Evolutionary conservation across 73 alveolate species (phyloP).

Genomic region (Chromera velia): DNA sequence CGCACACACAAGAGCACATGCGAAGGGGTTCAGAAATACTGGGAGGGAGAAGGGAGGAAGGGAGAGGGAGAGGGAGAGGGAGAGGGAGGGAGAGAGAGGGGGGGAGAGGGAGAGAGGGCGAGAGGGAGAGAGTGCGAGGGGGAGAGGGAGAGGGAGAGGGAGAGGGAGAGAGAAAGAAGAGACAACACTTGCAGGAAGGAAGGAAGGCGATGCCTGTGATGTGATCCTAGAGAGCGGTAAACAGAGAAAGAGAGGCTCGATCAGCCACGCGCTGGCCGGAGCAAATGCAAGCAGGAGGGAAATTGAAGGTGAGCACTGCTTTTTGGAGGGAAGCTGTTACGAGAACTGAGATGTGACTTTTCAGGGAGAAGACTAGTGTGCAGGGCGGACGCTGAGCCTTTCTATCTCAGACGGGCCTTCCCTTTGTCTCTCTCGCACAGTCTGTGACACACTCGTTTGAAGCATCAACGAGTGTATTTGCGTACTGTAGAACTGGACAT

Average conservation of each 20-base stretch:
- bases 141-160: not conserved
- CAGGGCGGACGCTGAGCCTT: not conserved
- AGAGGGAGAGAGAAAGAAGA: not conserved
- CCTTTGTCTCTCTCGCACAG: not conserved
- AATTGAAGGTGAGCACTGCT: no score
- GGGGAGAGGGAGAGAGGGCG: not conserved
- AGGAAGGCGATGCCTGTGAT: no score
- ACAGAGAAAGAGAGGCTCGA: not conserved
- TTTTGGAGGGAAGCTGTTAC: no score
- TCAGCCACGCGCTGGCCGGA: no score
- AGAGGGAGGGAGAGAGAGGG: not conserved
- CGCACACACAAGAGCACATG: not conserved
- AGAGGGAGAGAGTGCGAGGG: not conserved
- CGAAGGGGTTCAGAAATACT: not conserved
- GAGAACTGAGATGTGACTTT: no score
- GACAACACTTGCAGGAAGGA: not conserved
- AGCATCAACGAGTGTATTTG: not conserved
- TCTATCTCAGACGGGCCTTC: not conserved
- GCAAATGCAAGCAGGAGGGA: no score
- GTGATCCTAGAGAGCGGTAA: not conserved
- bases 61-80: not conserved
- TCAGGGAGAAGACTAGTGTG: not conserved
- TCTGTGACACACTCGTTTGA: not conserved
- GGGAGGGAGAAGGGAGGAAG: not conserved
- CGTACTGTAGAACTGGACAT: no score